A percentile compares a stretch with the other conserved stretches of the same genome.
Evolutionary conservation across 805 yeast species (phyloP).

Genomic region (Blastobotrys chiropterorum): DNA sequence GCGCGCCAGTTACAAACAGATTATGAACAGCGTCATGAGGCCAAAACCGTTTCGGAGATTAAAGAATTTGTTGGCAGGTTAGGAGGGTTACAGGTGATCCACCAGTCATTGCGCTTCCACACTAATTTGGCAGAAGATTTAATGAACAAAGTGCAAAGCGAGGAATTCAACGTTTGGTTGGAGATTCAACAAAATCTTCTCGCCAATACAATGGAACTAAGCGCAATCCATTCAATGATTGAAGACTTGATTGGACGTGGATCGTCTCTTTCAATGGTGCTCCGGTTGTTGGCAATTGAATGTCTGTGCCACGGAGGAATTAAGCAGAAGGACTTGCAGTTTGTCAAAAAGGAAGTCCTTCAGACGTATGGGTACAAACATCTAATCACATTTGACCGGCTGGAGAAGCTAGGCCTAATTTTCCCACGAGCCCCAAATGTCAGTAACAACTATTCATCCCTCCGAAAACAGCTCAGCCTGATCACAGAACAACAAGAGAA

Average conservation of each 20-base stretch:
- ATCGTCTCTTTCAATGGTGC: slow-evolving; percentile 37
- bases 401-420: slow-evolving; percentile 45
- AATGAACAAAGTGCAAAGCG: slow-evolving; percentile 40
- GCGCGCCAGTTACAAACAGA: slow-evolving; percentile 68
- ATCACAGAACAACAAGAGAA: slow-evolving; percentile 30
- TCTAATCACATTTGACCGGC: slow-evolving; percentile 41
- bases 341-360: slow-evolving; percentile 48
- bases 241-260: slow-evolving; percentile 46
- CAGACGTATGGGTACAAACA: slow-evolving; percentile 61
- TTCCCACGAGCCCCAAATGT: slow-evolving; percentile 29
- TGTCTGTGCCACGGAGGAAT: slow-evolving; percentile 65
- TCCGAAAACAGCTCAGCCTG: slow-evolving; percentile 36
- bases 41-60: slow-evolving; percentile 57
- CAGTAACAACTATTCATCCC: slow-evolving; percentile 36
- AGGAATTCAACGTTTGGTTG: slow-evolving; percentile 24
- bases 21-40: slow-evolving; percentile 53
- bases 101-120: slow-evolving; percentile 63
- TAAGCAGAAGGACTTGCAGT: slow-evolving; percentile 53
- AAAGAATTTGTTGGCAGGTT: slow-evolving; percentile 65
- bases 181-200: slow-evolving; percentile 54
- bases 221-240: slow-evolving; percentile 36
- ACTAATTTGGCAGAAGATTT: slow-evolving; percentile 67
- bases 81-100: slow-evolving; percentile 58
- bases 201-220: slow-evolving; percentile 41
- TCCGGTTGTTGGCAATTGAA: slow-evolving; percentile 52